Percentiles rank a stretch among this genome's conserved stretches.
These are phyloP conservation scores for Psidium friedrichsthalianum DNA, from an alignment of 345 rosid genomes.

Conservation along the genomic window DNA sequence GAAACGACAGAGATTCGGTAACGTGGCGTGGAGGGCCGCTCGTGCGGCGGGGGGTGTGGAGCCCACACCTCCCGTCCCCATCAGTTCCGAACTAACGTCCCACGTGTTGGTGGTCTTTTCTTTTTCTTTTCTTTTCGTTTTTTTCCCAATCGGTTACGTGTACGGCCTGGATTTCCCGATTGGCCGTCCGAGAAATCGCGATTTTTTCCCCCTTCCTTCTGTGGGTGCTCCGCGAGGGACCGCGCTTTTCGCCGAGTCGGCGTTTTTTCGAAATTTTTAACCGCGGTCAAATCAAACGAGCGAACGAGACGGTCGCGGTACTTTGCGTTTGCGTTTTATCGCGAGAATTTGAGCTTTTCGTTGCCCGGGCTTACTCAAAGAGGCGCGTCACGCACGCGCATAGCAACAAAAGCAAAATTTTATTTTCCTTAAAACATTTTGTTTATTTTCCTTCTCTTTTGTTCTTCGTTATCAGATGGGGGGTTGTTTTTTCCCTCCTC, in stretches of 20 bases:
- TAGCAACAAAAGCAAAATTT: neutral
- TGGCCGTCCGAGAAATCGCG: neutral
- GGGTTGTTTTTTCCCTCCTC: too few species aligned
- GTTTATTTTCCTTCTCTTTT: neutral
- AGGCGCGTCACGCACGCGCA: neutral
- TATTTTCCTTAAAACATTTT: neutral
- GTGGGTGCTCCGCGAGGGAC: neutral
- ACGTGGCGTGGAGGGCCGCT: conserved; percentile 30
- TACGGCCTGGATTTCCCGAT: neutral
- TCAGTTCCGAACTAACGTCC: neutral
- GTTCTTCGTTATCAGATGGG: too few species aligned
- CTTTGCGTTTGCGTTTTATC: neutral
- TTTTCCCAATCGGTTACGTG: neutral
- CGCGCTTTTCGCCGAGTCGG: neutral
- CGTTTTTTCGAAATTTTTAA: neutral
- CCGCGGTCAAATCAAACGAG: neutral
- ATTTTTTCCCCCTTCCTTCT: neutral
- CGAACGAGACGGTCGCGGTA: neutral
- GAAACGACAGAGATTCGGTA: conserved; percentile 48
- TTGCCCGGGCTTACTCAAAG: neutral
- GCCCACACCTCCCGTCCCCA: neutral
- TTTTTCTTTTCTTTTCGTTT: too few species aligned
- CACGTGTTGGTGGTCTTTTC: neutral
- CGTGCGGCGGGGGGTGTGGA: conserved; percentile 27
- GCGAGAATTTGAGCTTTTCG: neutral